Conservation (phyloP, 805 yeast genomes). For the Saccharomyces cerevisiae region DNA sequence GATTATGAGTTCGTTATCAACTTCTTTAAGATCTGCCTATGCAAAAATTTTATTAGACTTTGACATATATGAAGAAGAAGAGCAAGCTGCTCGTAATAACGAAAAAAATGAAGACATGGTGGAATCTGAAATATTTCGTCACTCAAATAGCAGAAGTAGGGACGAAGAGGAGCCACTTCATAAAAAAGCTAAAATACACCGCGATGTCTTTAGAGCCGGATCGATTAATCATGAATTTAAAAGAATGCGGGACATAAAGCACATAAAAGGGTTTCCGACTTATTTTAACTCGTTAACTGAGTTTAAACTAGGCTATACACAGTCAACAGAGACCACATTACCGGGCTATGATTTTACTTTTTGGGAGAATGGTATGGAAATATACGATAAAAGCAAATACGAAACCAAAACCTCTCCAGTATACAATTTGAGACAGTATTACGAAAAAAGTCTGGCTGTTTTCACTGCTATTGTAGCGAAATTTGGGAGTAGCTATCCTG, state of each 20-base stretch:
- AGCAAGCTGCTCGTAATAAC: neutral
- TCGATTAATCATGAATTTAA: conserved; percentile 40
- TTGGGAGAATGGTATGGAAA: conserved; percentile 37
- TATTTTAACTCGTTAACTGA: conserved; percentile 43
- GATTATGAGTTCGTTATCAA: conserved; percentile 61
- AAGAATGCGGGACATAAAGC: conserved; percentile 39
- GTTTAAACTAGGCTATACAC: conserved; percentile 34
- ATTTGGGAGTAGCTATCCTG: conserved; percentile 7
- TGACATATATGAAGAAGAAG: conserved; percentile 15
- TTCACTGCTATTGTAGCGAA: conserved; percentile 19
- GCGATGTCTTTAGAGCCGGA: conserved; percentile 22
- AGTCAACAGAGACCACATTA: conserved; percentile 28
- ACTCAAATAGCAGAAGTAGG: neutral
- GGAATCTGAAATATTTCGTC: neutral
- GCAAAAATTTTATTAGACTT: conserved; percentile 35
- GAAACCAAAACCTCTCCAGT: conserved; percentile 40
- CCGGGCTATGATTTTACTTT: conserved; percentile 36
- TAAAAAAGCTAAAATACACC: neutral
- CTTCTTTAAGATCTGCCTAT: conserved; percentile 56
- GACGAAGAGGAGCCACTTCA: conserved; percentile 26
- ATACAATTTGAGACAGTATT: conserved; percentile 49
- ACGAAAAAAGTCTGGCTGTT: conserved; percentile 45
- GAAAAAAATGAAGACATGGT: neutral
- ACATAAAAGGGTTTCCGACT: conserved; percentile 44
- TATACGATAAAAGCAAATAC: conserved; percentile 33